Conservation (phyloP, 495 filamentous ascomycete species). For the Penicillium daleae region DNA sequence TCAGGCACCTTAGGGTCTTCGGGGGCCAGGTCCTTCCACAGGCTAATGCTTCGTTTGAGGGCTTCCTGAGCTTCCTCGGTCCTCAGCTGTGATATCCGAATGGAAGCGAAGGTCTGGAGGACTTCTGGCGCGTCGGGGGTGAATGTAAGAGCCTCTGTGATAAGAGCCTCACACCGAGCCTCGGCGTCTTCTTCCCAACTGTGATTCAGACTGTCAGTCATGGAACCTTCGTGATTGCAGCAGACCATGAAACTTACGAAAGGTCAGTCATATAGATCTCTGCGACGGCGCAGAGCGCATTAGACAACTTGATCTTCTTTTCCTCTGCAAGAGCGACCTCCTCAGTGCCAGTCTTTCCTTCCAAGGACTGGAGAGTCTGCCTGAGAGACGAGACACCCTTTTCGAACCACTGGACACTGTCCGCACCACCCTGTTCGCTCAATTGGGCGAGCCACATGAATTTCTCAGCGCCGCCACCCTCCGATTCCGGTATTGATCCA, state of each 20-base stretch:
- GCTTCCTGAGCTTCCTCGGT: constrained; percentile 78
- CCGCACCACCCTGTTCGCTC: constrained; percentile 79
- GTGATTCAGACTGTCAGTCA: constrained; percentile 10
- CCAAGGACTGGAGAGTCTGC: constrained; percentile 61
- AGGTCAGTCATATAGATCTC: constrained; percentile 99
- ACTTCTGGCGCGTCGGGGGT: constrained; percentile 77
- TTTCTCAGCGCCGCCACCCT: constrained; percentile 87
- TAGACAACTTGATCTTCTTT: constrained; percentile 77
- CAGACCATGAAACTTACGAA: constrained; percentile 45
- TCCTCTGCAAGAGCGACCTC: constrained; percentile 56
- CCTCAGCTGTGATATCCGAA: constrained; percentile 84
- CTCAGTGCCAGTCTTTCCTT: constrained; percentile 41
- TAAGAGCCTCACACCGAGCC: constrained; percentile 75
- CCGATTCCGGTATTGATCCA: constrained; percentile 60
- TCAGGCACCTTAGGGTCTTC: constrained; percentile 70
- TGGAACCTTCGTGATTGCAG: not conserved
- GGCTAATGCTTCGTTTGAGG: constrained; percentile 69
- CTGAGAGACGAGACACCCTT: constrained; percentile 73
- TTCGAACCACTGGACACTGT: constrained; percentile 88
- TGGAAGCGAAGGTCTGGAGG: constrained; percentile 89
- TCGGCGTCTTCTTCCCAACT: constrained; percentile 91
- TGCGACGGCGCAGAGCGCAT: constrained; percentile 83
- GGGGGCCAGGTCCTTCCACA: constrained; percentile 77
- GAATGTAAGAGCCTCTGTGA: constrained; percentile 82
- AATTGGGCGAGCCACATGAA: constrained; percentile 96